Percentiles rank a stretch among this genome's conserved stretches.
Conservation (phyloP, 1,139 yeast genomes). For the Yamadazyma atmosphaerica region DNA sequence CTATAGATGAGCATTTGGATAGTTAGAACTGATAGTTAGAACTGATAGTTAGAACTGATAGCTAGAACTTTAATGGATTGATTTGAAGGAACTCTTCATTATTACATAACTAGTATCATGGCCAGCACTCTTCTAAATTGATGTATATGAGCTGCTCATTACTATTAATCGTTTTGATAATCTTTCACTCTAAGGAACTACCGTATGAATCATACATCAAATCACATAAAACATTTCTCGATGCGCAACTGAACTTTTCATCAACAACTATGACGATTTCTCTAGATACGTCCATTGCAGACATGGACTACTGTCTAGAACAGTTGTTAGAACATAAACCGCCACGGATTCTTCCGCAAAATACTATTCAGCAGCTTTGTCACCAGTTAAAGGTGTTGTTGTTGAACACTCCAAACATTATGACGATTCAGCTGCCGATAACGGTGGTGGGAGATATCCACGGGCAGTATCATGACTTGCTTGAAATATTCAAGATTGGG, state of each 20-base stretch:
- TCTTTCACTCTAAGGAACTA: no score
- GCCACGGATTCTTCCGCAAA: constrained; percentile 44
- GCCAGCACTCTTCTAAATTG: no score
- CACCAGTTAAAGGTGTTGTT: constrained; percentile 43
- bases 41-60: background rate
- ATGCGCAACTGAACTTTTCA: background rate
- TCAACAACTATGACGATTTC: constrained; percentile 32
- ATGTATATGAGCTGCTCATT: no score
- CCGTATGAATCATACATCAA: background rate
- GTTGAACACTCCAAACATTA: constrained; percentile 62
- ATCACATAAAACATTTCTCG: background rate
- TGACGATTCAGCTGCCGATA: constrained; percentile 80
- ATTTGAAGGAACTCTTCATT: background rate
- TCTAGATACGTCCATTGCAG: constrained; percentile 33
- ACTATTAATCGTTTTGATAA: no score
- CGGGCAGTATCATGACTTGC: constrained; percentile 91
- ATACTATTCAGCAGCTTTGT: constrained; percentile 43
- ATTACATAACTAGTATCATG: background rate
- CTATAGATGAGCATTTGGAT: constrained; percentile 14
- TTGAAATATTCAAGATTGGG: constrained; percentile 90
- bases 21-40: background rate
- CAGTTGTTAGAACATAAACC: constrained; percentile 45
- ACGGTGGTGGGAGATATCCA: constrained; percentile 99
- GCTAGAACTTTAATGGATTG: no score
- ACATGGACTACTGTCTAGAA: constrained; percentile 47